Percentiles rank a stretch among this genome's conserved stretches.
These are phyloP conservation scores for Sanghuangporus baumii DNA, from an alignment of 1,284 basidiomycete genomes.

Conservation along the genomic window DNA sequence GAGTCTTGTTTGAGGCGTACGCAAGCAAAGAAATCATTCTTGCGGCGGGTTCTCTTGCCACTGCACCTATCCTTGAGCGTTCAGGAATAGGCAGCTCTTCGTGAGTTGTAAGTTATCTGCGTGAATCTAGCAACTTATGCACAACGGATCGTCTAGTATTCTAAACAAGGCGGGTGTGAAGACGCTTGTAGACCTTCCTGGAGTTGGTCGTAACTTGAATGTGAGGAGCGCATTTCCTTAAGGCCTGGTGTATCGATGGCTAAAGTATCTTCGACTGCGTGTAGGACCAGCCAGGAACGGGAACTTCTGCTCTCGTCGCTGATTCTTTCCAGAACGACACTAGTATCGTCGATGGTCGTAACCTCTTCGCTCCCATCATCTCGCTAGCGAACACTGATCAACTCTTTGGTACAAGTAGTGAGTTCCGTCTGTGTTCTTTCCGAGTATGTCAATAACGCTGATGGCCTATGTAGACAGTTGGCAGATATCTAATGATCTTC, in stretches of 20 bases:
- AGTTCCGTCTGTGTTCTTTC: background rate
- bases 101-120: constrained; percentile 6
- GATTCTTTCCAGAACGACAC: constrained; percentile 8
- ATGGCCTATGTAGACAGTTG: background rate
- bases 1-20: constrained; percentile 17
- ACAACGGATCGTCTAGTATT: constrained; percentile 1
- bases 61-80: constrained; percentile 23
- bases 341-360: constrained; percentile 20
- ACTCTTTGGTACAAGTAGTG: constrained; percentile 18
- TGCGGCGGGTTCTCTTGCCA: constrained; percentile 22
- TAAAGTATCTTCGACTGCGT: background rate
- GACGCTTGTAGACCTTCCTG: constrained; percentile 24
- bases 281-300: constrained; percentile 19
- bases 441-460: background rate
- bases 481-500: background rate
- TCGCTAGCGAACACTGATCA: constrained; percentile 26
- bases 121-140: background rate
- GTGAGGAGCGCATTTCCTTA: constrained; percentile 8
- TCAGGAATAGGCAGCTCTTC: constrained; percentile 24
- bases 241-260: background rate
- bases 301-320: constrained; percentile 21
- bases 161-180: constrained; percentile 20
- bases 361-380: constrained; percentile 24
- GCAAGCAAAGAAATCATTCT: constrained; percentile 24
- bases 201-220: constrained; percentile 24